Evolutionary conservation across 179 eudicot species (phyloP).

Genomic region (Spinacia oleracea): DNA sequence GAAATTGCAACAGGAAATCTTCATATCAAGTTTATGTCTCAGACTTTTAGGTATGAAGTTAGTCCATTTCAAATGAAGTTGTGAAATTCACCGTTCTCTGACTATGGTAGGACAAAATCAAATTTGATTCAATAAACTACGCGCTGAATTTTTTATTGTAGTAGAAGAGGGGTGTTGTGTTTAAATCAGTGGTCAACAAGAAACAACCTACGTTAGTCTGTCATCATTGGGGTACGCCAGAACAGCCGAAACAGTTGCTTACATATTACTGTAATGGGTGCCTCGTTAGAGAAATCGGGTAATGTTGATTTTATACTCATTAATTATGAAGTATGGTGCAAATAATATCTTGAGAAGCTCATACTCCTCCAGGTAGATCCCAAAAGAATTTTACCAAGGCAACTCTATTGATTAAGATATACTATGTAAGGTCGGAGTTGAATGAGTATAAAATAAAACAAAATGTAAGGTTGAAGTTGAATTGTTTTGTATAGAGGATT

Average conservation of each 20-base stretch:
- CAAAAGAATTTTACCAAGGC: background rate
- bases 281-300: background rate
- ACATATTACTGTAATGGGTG: background rate
- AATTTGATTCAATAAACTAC: background rate
- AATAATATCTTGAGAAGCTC: slow-evolving; percentile 1
- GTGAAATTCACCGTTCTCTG: background rate
- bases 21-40: background rate
- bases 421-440: background rate
- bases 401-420: background rate
- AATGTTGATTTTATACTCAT: background rate
- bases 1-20: background rate
- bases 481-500: background rate
- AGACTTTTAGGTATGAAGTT: background rate
- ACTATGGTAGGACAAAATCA: background rate
- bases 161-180: background rate
- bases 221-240: background rate
- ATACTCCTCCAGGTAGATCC: background rate
- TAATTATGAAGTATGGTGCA: background rate
- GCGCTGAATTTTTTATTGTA: background rate
- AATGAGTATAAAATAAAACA: too few relatives aligned
- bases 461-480: background rate
- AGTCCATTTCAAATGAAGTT: background rate
- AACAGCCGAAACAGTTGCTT: background rate
- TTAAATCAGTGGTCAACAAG: background rate
- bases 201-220: background rate